These are phyloP conservation scores for Aspergillus unguis DNA, from an alignment of 2,329 filamentous ascomycete species.

Conservation along the genomic window DNA sequence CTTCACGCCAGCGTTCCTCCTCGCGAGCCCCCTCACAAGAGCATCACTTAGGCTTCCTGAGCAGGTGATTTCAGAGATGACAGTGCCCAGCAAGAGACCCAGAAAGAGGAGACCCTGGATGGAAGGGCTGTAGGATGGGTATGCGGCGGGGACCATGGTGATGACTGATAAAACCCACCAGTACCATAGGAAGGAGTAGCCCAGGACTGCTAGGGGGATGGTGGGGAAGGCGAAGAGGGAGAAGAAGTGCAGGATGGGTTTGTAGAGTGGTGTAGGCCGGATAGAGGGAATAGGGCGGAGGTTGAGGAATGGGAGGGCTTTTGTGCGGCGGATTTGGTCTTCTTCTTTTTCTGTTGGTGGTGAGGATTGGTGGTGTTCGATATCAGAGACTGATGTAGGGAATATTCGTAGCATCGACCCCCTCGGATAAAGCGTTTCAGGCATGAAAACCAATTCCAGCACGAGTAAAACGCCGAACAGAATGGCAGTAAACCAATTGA, in stretches of 20 bases:
- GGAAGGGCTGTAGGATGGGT: constrained; percentile 47
- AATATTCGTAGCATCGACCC: constrained; percentile 43
- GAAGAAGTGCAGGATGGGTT: constrained; percentile 46
- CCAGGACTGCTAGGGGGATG: constrained; percentile 46
- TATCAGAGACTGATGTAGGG: constrained; percentile 13
- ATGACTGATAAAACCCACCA: constrained; percentile 57
- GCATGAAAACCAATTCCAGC: constrained; percentile 50
- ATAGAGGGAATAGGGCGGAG: constrained; percentile 49
- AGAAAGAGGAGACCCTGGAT: constrained; percentile 55
- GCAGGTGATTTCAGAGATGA: constrained; percentile 51
- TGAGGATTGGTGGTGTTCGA: constrained; percentile 23
- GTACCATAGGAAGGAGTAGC: constrained; percentile 55
- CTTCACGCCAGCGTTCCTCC: constrained; percentile 42
- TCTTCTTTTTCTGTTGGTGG: constrained; percentile 5
- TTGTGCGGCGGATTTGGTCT: constrained; percentile 37
- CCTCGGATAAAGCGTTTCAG: constrained; percentile 57
- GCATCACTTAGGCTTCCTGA: constrained; percentile 54
- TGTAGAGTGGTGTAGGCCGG: constrained; percentile 50
- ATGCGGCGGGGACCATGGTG: constrained; percentile 53
- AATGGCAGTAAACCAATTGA: constrained; percentile 55
- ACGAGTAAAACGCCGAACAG: constrained; percentile 50
- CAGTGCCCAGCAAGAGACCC: constrained; percentile 53
- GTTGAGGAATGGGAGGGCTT: constrained; percentile 46
- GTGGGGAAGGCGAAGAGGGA: constrained; percentile 48
- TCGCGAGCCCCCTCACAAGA: constrained; percentile 48